Conservation (phyloP, 148 eudicot genomes). For the Rhododendron ferrugineum region DNA sequence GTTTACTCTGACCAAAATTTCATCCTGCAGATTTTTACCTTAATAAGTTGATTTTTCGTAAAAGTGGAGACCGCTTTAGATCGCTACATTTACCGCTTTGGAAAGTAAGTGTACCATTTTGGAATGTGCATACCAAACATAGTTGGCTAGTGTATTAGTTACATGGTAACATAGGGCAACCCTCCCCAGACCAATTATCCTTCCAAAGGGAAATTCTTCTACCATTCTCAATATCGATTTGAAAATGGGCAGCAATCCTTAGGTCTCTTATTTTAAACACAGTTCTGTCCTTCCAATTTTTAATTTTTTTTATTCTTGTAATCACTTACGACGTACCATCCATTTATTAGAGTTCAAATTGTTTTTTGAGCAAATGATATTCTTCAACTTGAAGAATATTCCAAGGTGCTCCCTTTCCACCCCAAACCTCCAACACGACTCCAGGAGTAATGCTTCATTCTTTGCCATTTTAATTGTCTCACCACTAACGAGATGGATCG, state of each 20-base stretch:
- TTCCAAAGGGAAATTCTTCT: not conserved
- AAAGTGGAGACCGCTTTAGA: no score
- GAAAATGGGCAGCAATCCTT: not conserved
- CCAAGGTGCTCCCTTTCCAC: not conserved
- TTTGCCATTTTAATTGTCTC: no score
- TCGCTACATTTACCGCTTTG: no score
- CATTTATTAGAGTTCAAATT: not conserved
- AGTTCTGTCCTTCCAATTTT: not conserved
- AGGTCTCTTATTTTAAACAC: not conserved
- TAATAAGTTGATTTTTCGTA: no score
- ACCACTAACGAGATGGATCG: no score
- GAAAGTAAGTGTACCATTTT: no score
- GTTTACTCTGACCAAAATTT: no score
- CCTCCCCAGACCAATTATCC: not conserved
- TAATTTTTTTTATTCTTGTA: not conserved
- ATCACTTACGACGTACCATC: not conserved
- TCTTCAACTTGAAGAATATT: not conserved
- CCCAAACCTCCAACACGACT: not conserved
- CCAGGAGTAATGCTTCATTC: not conserved
- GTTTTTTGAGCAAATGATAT: not conserved
- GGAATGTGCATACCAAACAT: no score
- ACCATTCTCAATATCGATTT: not conserved
- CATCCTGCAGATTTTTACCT: no score
- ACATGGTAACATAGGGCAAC: not conserved
- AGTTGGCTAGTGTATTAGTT: no score